A percentile compares a stretch with the other conserved stretches of the same genome.
phyloP scores from a whole-genome alignment of 1,284 basidiomycete genomes.

The Abortiporus biennis region DNA sequence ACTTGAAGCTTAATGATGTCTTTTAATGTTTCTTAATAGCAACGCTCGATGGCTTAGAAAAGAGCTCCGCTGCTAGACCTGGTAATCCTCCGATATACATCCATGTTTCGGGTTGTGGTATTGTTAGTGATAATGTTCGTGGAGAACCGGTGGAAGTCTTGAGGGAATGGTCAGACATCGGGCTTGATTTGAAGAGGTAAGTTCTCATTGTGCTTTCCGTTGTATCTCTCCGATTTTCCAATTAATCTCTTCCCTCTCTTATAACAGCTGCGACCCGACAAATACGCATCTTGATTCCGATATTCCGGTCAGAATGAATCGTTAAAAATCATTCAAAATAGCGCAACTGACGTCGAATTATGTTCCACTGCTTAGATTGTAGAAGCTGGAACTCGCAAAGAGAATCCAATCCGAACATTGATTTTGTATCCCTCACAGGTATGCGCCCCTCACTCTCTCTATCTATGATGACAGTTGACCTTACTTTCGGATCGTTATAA shows the following conservation, averaged over 20 bases:
- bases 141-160: conserved; percentile 28
- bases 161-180: conserved; percentile 30
- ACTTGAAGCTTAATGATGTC: neutral
- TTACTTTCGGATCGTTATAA: conserved; percentile 11
- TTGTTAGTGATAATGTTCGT: conserved; percentile 31
- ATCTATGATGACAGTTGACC: neutral
- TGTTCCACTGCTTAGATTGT: conserved; percentile 22
- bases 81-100: conserved; percentile 34
- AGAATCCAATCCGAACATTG: conserved; percentile 36
- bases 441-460: neutral
- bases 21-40: conserved; percentile 19
- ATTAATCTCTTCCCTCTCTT: neutral
- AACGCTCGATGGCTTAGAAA: conserved; percentile 32
- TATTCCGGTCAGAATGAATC: conserved; percentile 18
- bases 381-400: conserved; percentile 30
- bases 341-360: neutral
- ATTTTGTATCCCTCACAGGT: conserved; percentile 31
- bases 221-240: neutral
- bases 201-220: neutral
- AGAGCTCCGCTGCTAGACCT: conserved; percentile 26
- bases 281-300: conserved; percentile 34
- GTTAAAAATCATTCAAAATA: neutral
- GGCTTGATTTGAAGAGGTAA: conserved; percentile 26
- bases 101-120: conserved; percentile 34
- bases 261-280: conserved; percentile 13